Evolutionary conservation across 2,329 filamentous ascomycete species (phyloP).

Genomic region (Tetracladium maxilliforme): DNA sequence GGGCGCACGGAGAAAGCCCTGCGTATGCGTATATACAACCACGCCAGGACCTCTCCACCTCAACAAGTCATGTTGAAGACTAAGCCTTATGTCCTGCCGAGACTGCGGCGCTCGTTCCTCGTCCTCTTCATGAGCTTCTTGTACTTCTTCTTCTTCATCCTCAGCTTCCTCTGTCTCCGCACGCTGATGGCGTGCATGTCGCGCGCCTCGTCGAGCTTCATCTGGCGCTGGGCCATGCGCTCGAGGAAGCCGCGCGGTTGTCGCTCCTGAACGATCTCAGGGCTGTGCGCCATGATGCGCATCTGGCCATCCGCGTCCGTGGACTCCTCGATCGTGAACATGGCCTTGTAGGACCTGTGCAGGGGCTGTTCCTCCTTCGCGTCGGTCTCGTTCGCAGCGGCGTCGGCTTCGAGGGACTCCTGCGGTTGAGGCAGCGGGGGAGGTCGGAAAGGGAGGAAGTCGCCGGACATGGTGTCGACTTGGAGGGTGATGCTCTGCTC

Average conservation of each 20-base stretch:
- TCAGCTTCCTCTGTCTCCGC: slow-evolving; percentile 80
- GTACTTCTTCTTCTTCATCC: slow-evolving; percentile 99
- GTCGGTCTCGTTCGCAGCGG: slow-evolving; percentile 18
- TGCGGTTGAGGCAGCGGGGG: slow-evolving; percentile 66
- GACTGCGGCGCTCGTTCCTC: slow-evolving; percentile 72
- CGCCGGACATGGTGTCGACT: slow-evolving; percentile 52
- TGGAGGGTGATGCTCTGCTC: slow-evolving; percentile 38
- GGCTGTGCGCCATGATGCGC: slow-evolving; percentile 45
- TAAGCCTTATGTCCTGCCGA: slow-evolving; percentile 57
- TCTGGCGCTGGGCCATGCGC: slow-evolving; percentile 51
- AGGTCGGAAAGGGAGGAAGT: slow-evolving; percentile 68
- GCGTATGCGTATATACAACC: too few species aligned
- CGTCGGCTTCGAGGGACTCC: slow-evolving; percentile 17
- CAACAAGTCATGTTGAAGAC: too few species aligned
- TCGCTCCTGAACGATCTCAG: slow-evolving; percentile 36
- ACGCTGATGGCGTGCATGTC: slow-evolving; percentile 77
- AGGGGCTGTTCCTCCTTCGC: slow-evolving; percentile 24
- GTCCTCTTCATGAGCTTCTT: slow-evolving; percentile 97
- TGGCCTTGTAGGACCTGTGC: slow-evolving; percentile 44
- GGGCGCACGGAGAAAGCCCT: too few species aligned
- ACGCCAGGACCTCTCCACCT: too few species aligned
- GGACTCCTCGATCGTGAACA: slow-evolving; percentile 54
- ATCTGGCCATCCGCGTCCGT: slow-evolving; percentile 43
- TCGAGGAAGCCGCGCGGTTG: slow-evolving; percentile 40
- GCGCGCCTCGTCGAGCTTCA: slow-evolving; percentile 37